These are phyloP conservation scores for Curvularia sp. DNA, from an alignment of 2,329 filamentous ascomycete species.

Conservation along the genomic window DNA sequence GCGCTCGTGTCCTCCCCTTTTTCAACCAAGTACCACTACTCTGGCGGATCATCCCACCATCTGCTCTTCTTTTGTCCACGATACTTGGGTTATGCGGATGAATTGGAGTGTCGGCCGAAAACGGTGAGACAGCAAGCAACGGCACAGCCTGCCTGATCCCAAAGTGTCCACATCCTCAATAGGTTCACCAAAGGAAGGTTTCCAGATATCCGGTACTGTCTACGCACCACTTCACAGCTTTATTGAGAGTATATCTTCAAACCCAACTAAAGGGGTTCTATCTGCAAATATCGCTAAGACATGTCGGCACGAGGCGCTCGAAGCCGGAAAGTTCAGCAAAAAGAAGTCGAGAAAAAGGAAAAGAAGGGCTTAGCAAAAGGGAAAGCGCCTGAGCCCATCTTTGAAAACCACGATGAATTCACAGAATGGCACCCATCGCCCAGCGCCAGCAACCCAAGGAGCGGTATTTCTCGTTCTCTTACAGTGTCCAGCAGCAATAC, in stretches of 20 bases:
- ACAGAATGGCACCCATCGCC: conserved; percentile 40
- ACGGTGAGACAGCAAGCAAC: not conserved
- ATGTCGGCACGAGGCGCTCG: conserved; percentile 53
- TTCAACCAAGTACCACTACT: conserved; percentile 3
- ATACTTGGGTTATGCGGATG: not conserved
- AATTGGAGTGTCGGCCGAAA: not conserved
- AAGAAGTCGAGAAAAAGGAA: conserved; percentile 52
- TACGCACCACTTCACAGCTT: not conserved
- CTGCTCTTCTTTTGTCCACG: conserved; percentile 2
- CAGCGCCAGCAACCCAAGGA: conserved; percentile 27
- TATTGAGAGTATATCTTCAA: not conserved
- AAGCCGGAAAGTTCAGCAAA: conserved; percentile 51
- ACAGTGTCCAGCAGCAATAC: conserved; percentile 43
- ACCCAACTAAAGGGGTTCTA: not conserved
- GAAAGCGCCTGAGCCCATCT: conserved; percentile 35
- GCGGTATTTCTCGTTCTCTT: conserved; percentile 34
- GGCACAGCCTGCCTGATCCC: not conserved
- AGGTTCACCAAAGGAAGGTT: not conserved
- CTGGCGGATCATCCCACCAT: conserved; percentile 3
- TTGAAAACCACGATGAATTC: conserved; percentile 38
- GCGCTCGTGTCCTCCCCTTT: conserved; percentile 15
- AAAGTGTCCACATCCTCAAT: not conserved
- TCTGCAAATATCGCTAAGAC: conserved; percentile 4
- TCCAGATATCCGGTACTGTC: not conserved
- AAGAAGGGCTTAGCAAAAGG: conserved; percentile 46